Conservation (phyloP, 345 rosid genomes). For the Geranium brycei region DNA sequence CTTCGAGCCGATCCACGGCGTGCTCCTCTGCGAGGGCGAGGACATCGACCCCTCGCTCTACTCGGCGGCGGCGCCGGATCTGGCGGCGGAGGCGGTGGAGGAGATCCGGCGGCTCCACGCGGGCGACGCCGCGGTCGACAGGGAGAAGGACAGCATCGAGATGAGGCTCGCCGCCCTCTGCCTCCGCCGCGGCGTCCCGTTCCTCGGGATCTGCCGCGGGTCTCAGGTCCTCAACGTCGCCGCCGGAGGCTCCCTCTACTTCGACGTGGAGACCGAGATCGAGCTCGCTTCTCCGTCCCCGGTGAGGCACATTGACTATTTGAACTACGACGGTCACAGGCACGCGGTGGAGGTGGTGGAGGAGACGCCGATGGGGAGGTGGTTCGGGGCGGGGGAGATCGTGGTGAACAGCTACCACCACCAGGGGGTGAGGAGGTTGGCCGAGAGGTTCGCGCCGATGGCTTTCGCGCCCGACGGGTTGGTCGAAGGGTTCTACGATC, state of each 20-base stretch:
- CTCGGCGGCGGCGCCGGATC: constrained; percentile 30
- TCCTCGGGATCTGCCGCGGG: constrained; percentile 74
- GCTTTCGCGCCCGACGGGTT: constrained; percentile 74
- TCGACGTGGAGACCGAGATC: constrained; percentile 52
- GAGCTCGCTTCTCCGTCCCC: constrained; percentile 17
- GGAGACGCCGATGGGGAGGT: constrained; percentile 45
- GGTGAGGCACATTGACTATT: constrained; percentile 55
- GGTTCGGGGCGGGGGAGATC: constrained; percentile 65
- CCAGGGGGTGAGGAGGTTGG: constrained; percentile 72
- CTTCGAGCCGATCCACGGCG: constrained; percentile 89
- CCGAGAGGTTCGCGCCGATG: constrained; percentile 61
- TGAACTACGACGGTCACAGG: constrained; percentile 65
- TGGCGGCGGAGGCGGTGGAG: constrained; percentile 54
- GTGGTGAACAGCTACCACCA: constrained; percentile 81
- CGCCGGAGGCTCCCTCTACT: constrained; percentile 76
- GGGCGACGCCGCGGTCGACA: constrained; percentile 62
- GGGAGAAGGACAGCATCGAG: constrained; percentile 74
- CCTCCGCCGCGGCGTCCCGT: constrained; percentile 75
- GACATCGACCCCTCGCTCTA: constrained; percentile 78
- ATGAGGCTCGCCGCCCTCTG: constrained; percentile 60
- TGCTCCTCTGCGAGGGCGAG: constrained; percentile 87
- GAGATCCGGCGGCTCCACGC: constrained; percentile 52
- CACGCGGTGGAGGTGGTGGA: constrained; percentile 45
- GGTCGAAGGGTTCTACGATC: constrained; percentile 86
- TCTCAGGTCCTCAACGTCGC: constrained; percentile 74